phyloP scores from a whole-genome alignment of 805 yeast species.

The Metschnikowia lachancei region DNA sequence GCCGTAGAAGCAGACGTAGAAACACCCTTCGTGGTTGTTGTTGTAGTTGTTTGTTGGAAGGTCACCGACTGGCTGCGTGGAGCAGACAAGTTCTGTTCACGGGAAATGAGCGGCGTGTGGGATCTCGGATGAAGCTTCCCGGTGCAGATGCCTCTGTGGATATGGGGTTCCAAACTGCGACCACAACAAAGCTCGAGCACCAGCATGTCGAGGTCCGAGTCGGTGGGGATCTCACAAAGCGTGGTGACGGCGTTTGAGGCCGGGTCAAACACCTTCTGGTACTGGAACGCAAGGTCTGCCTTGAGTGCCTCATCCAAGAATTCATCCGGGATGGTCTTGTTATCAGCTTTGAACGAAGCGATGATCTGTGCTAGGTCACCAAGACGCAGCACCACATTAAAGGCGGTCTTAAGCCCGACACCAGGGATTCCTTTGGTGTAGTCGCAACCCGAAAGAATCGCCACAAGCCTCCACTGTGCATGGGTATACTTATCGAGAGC shows the following conservation, averaged over 20 bases:
- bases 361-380: conserved; percentile 55
- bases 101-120: conserved; percentile 43
- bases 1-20: neutral
- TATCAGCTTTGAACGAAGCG: conserved; percentile 56
- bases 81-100: conserved; percentile 40
- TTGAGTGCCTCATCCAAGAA: conserved; percentile 58
- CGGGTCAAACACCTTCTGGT: conserved; percentile 85
- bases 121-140: conserved; percentile 71
- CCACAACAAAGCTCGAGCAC: conserved; percentile 48
- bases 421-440: conserved; percentile 84
- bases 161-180: conserved; percentile 36
- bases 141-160: conserved; percentile 55
- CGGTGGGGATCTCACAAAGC: conserved; percentile 54
- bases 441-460: conserved; percentile 94
- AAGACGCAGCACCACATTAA: conserved; percentile 52
- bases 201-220: conserved; percentile 41
- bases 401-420: conserved; percentile 78
- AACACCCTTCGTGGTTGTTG: neutral
- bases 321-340: conserved; percentile 54
- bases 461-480: conserved; percentile 68
- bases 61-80: conserved; percentile 15
- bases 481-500: conserved; percentile 50
- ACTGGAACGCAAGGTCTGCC: conserved; percentile 79
- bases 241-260: conserved; percentile 45
- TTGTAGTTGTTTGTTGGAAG: neutral